phyloP scores from a whole-genome alignment of 306 rosid genomes.

The Sesbania bispinosa region DNA sequence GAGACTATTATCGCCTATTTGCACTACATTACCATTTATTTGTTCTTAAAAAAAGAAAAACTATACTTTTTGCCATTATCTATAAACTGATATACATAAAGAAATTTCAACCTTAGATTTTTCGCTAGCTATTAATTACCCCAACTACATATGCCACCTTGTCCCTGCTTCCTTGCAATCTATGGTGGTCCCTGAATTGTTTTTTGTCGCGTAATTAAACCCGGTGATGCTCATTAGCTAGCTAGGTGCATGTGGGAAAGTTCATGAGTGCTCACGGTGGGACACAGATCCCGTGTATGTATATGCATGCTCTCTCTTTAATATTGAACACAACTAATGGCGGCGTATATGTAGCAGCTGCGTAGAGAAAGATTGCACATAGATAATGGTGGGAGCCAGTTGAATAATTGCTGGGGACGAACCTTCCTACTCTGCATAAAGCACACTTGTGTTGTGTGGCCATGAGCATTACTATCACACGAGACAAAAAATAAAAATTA shows the following conservation, averaged over 20 bases:
- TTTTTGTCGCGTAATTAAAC: not conserved
- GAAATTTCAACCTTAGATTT: too few relatives aligned
- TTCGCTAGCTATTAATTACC: too few relatives aligned
- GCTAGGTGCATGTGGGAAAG: constrained; percentile 3
- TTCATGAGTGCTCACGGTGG: not conserved
- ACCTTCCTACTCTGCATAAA: constrained; percentile 12
- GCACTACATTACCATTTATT: too few relatives aligned
- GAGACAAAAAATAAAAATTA: not conserved
- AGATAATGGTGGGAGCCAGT: not conserved
- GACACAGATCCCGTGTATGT: not conserved
- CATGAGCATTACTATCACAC: not conserved
- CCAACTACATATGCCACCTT: not conserved
- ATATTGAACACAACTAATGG: too few relatives aligned
- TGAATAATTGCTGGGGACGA: not conserved
- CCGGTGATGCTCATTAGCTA: not conserved
- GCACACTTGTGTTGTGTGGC: not conserved
- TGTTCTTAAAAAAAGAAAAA: too few relatives aligned
- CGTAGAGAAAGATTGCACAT: not conserved
- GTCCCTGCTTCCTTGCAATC: not conserved
- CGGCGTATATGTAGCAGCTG: not conserved
- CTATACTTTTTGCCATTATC: too few relatives aligned
- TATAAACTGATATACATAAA: too few relatives aligned
- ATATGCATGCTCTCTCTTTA: not conserved
- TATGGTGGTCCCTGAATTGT: not conserved
- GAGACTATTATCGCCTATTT: too few relatives aligned